Base-by-base conservation (phyloP, 1,139 yeast genomes). In the Petasospora fabianii region DNA sequence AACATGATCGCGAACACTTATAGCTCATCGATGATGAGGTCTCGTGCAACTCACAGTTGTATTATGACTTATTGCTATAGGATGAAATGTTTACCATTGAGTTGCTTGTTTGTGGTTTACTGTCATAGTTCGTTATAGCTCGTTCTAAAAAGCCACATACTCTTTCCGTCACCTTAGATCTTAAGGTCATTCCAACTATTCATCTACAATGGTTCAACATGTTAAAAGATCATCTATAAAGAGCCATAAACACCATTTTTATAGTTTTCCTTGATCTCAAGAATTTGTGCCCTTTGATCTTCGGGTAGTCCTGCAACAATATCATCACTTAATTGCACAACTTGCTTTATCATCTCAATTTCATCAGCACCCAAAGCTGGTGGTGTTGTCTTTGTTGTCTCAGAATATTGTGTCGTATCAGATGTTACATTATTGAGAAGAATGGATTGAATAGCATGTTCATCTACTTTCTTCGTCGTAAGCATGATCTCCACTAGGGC, bases 401-500 rank as follows among this genome's bases (percentile, higher is more conserved):
- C 34, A 16, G 20, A 14, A n/a, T n/a, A n/a, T n/a, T n/a, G n/a
- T 12, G 32, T n/a, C 12, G 35, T 24, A 13, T 24, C 13, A 16
- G 33, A 13, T 24, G 27, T n/a, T n/a, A n/a, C 22, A 37, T 40
- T 34, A 22, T 33, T 39, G 35, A 55, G 32, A 33, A 55, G 35
- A 36, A 61, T 43, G 27, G 56, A 53, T 20, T 65, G 52, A 42
- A 66, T 41, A 24, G 60, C 61, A 34, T 59, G 60, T 5, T 56
- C 57, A 26, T 55, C 51, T 8, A 59, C 54, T 24, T 58, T 54
- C 3, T 63, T 56, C 34, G 63, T 59, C n/a, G 83, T 64, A 43
- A 88, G 62, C 41, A 86, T 64, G 1, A 84, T 71, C 55, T 90
- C 97, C 6, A 90, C 86, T 26, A 88, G 66, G 0, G 96, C 94